Conservation (phyloP, 106 monocot species). For the Chionographis japonica region DNA sequence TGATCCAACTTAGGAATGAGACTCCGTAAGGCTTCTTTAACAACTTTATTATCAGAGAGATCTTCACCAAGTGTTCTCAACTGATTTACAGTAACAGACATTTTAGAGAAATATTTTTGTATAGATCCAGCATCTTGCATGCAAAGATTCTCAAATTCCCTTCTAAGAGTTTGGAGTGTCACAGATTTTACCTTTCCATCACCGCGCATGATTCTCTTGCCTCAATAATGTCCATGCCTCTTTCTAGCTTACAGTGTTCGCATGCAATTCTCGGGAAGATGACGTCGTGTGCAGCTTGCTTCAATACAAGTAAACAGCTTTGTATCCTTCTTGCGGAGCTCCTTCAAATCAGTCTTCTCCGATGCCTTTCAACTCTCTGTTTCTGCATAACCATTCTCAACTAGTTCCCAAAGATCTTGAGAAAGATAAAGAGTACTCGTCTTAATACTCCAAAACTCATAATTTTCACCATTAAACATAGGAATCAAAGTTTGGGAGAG, state of each 20-base stretch:
- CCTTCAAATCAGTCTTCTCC: too few relatives aligned
- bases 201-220: not conserved
- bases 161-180: not conserved
- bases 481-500: too few relatives aligned
- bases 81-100: not conserved
- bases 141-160: not conserved
- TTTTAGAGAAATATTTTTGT: not conserved
- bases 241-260: not conserved
- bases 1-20: not conserved
- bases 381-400: too few relatives aligned
- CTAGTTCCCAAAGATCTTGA: too few relatives aligned
- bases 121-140: not conserved
- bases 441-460: too few relatives aligned
- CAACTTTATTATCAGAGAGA: not conserved
- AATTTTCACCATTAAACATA: too few relatives aligned
- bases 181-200: not conserved
- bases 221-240: not conserved
- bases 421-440: too few relatives aligned
- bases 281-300: not conserved
- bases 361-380: too few relatives aligned
- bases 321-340: not conserved
- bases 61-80: not conserved
- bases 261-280: not conserved
- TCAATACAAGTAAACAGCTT: not conserved
- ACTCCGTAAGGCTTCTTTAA: not conserved